Base-by-base conservation (phyloP, 805 yeast genomes). In the Ogataea chonburiensis region DNA sequence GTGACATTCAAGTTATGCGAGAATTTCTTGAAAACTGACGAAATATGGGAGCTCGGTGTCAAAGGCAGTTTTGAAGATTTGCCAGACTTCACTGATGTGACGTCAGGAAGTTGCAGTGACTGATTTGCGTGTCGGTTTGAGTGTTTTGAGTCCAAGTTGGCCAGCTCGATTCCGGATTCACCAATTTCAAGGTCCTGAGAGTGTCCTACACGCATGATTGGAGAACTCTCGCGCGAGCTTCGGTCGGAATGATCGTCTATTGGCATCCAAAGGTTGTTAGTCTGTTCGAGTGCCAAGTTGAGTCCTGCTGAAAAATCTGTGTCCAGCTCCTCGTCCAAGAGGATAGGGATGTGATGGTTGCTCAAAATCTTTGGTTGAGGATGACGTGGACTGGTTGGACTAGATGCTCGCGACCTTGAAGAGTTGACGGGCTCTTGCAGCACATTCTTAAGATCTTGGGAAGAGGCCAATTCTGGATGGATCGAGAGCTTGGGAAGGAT, bases 1-100 rank as follows among this genome's bases (percentile, higher is more conserved):
- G 43, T 41, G 7, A 58, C 52, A 34, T 50, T 55, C 22, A 55
- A 48, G 20, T 46, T 47, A 5, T 49, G 49, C 9, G 56, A 46
- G 21, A 55, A 46, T 8, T 40, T 43, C 24, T 40, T 43, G 37
- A 53, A 52, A 5, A 43, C 56, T 5, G 42, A 41, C 6, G 53
- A 34, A 11, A 54, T 21, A 19, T 49, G 51, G 5, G 38, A 24
- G 9, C 44, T 38, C 5, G 58, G 56, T 6, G 55, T 41, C 17
- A 7, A 9, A 9, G 28, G 32, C 7, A 15, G 17, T 6, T 28
- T 28, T 5, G 13, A 9, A 6, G 30, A 18, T 13, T 18, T 29
- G 1, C 28, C 20, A 5, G 30, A 11, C 19, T 7, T 12, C n/a
- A 24, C 12, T 3, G 39, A 24, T 12, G 32, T 28, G 11, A 34